Base-by-base conservation (phyloP, 192 early-diverging fungal genomes). In the Jimgerdemannia flammicorona region DNA sequence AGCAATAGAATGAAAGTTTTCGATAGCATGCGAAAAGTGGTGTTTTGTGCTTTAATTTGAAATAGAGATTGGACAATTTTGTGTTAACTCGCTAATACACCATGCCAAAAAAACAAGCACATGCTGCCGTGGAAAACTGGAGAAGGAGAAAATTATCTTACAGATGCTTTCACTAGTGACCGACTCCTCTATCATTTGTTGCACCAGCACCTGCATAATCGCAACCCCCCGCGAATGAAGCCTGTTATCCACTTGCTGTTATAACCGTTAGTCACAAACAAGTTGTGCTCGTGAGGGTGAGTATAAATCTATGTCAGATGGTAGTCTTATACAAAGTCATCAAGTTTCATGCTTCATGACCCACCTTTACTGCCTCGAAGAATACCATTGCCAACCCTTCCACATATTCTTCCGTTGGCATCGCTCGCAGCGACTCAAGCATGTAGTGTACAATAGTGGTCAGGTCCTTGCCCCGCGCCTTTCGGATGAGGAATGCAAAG, bases 401-500 rank as follows among this genome's bases (percentile, higher is more conserved):
- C 1, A 83, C 79, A 81, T 90, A 93, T 4, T 81, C 80, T 42
- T 78, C 83, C 44, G 81, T 76, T 10, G 86, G 83, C 63, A 79
- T 69, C 39, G 84, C 78, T 18, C 71, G 75, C 14, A 88, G 73
- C n/a, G 81, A 81, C 11, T 89, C 81, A 4, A 95, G 74, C 3
- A 93, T 91, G 75, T 89, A 88, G 20, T 75, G 74, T 65, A 95
- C 79, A 67, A 96, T 88, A 2, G 78, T 73, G 40, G 84, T 84
- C 70, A 95, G 82, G 29, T 85, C 80, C 19, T 90, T 84, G 42
- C 80, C 87, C 8, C 87, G 84, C 11, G 91, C 86, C 80, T 95
- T 96, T 40, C 96, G 87, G 67, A 99, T 81, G 67, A 99, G 85
- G 75, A 92, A 97, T 17, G 95, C 91, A 88, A 97, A 94, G 0